A percentile compares a stretch with the other conserved stretches of the same genome.
Evolutionary conservation across 208 protist genomes (phyloP).

Genomic region (Wallacemonas collosoma): DNA sequence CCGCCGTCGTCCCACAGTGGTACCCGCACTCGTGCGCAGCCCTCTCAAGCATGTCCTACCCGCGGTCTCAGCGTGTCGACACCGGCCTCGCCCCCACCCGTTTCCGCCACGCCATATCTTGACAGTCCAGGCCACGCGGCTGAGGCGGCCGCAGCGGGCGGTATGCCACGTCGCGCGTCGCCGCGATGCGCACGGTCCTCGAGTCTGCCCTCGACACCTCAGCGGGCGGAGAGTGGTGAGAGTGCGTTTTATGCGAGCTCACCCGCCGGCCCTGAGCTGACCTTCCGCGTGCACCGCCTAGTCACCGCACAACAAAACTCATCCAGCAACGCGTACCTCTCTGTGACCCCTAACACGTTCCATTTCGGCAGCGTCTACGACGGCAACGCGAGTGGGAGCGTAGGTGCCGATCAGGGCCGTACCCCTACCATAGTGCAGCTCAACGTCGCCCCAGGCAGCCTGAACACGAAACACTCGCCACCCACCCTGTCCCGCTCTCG

Average conservation of each 20-base stretch:
- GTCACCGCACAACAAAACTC: neutral
- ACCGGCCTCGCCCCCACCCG: too few species aligned
- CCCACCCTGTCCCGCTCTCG: neutral
- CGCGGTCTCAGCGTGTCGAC: too few species aligned
- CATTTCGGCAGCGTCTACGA: neutral
- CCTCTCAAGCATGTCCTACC: too few species aligned
- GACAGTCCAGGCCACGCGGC: neutral
- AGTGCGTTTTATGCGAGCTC: neutral
- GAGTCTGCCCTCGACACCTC: conserved; percentile 11
- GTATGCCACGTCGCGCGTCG: neutral
- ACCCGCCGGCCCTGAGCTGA: neutral
- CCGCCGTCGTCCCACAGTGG: neutral
- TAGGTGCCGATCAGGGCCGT: neutral
- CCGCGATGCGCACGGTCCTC: neutral
- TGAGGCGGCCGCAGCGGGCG: neutral
- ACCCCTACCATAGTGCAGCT: neutral
- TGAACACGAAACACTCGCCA: neutral
- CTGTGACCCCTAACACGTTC: neutral
- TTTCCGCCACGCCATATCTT: too few species aligned
- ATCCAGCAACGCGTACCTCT: conserved; percentile 12
- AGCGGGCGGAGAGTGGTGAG: neutral
- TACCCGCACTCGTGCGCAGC: neutral
- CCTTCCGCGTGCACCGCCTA: conserved; percentile 4
- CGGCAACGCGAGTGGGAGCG: neutral
- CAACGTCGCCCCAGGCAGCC: neutral